A percentile compares a stretch with the other conserved stretches of the same genome.
These are phyloP conservation scores for Chloromonas sp. DNA, from an alignment of 163 green algal genomes.

Conservation along the genomic window DNA sequence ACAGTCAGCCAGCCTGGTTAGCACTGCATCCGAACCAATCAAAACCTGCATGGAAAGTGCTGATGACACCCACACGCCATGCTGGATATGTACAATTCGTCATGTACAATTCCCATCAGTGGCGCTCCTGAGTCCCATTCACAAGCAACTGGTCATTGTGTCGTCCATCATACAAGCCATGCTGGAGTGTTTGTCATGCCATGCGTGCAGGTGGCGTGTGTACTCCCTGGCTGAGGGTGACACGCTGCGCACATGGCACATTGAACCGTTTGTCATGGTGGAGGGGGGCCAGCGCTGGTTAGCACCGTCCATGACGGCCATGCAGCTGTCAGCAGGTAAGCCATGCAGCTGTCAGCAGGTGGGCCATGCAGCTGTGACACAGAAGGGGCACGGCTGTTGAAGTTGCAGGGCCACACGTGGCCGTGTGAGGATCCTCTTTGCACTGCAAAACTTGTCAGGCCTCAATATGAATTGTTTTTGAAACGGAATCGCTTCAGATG, in stretches of 20 bases:
- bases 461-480: too few relatives aligned
- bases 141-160: too few relatives aligned
- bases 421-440: not conserved
- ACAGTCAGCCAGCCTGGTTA: too few relatives aligned
- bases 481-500: too few relatives aligned
- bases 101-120: too few relatives aligned
- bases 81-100: too few relatives aligned
- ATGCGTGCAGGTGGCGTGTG: constrained; percentile 36
- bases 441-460: not conserved
- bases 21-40: too few relatives aligned
- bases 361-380: constrained; percentile 7
- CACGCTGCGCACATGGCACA: constrained; percentile 69
- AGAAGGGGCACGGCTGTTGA: not conserved
- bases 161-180: too few relatives aligned
- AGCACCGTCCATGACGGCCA: constrained; percentile 71
- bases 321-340: constrained; percentile 13
- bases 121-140: too few relatives aligned
- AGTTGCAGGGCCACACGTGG: not conserved
- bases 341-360: constrained; percentile 13
- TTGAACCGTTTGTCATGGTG: constrained; percentile 91
- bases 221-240: constrained; percentile 58
- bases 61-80: too few relatives aligned
- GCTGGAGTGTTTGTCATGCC: too few relatives aligned
- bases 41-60: too few relatives aligned
- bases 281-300: constrained; percentile 72